Evolutionary conservation across 305 asterid species (phyloP).

Genomic region (Fraxinus angustifolia): DNA sequence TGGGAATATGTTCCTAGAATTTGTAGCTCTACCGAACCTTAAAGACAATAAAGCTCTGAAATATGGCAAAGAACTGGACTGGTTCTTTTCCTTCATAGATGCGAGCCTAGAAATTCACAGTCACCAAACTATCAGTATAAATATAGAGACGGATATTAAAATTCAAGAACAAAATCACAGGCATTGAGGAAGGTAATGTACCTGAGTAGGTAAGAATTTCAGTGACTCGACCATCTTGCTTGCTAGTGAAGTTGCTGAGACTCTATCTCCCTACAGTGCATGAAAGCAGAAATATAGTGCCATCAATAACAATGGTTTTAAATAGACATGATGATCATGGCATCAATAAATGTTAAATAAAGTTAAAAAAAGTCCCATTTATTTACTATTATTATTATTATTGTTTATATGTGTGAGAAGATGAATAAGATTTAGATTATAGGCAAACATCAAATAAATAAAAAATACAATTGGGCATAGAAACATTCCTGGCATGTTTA

Average conservation of each 20-base stretch:
- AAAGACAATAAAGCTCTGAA: slow-evolving; percentile 82
- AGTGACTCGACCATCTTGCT: slow-evolving; percentile 78
- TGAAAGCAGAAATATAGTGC: slow-evolving; percentile 20
- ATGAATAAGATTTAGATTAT: neutral
- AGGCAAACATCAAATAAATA: too few species aligned
- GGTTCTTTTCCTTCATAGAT: slow-evolving; percentile 83
- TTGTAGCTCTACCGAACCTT: slow-evolving; percentile 55
- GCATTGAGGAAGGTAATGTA: slow-evolving; percentile 24
- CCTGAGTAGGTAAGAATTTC: slow-evolving; percentile 81
- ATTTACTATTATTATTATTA: neutral
- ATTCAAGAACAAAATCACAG: slow-evolving; percentile 11
- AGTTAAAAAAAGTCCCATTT: neutral
- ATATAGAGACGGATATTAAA: slow-evolving; percentile 14
- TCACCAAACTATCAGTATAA: slow-evolving; percentile 18
- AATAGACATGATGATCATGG: slow-evolving; percentile 1
- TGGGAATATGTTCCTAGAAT: neutral
- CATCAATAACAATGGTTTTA: neutral
- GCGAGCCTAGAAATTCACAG: slow-evolving; percentile 60
- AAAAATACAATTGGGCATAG: too few species aligned
- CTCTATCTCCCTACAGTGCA: slow-evolving; percentile 64
- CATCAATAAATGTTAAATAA: neutral
- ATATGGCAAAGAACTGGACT: slow-evolving; percentile 76
- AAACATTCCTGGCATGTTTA: too few species aligned
- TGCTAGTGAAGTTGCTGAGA: slow-evolving; percentile 68
- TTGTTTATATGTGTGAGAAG: neutral